Percentiles rank a stretch among this genome's conserved stretches.
phyloP scores from a whole-genome alignment of 768 basidiomycete genomes.

The Termitomyces sp. region DNA sequence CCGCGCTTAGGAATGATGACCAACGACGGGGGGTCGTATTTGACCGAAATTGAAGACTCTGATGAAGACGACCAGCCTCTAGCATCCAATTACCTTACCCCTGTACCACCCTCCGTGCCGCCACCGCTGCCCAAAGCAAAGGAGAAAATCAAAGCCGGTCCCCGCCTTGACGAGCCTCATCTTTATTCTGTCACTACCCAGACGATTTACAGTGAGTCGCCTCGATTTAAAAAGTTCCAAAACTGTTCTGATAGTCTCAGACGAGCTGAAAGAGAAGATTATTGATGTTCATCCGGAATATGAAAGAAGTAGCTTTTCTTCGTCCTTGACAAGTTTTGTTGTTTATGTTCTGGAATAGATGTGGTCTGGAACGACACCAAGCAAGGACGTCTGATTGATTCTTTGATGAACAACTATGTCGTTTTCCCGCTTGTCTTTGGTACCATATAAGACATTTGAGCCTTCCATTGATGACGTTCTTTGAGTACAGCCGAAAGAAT shows the following conservation, averaged over 20 bases:
- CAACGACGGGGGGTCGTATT: slow-evolving; percentile 34
- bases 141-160: slow-evolving; percentile 23
- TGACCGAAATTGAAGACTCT: slow-evolving; percentile 43
- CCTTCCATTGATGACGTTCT: slow-evolving; percentile 1
- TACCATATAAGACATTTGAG: slow-evolving; percentile 21
- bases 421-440: slow-evolving; percentile 69
- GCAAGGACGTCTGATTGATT: slow-evolving; percentile 61
- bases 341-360: slow-evolving; percentile 29
- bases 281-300: slow-evolving; percentile 66
- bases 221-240: not conserved
- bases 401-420: slow-evolving; percentile 59
- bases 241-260: slow-evolving; percentile 26
- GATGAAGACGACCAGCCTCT: slow-evolving; percentile 33
- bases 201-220: slow-evolving; percentile 40
- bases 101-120: slow-evolving; percentile 7
- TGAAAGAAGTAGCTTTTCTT: slow-evolving; percentile 46
- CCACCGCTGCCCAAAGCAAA: not conserved
- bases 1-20: not conserved
- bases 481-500: slow-evolving; percentile 32
- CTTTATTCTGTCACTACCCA: slow-evolving; percentile 27
- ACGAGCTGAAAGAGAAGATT: slow-evolving; percentile 39
- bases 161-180: slow-evolving; percentile 27
- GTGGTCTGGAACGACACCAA: slow-evolving; percentile 65
- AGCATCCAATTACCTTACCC: slow-evolving; percentile 18
- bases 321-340: not conserved